Conservation (phyloP, 306 rosid species). For the Heteromeles arbutifolia region DNA sequence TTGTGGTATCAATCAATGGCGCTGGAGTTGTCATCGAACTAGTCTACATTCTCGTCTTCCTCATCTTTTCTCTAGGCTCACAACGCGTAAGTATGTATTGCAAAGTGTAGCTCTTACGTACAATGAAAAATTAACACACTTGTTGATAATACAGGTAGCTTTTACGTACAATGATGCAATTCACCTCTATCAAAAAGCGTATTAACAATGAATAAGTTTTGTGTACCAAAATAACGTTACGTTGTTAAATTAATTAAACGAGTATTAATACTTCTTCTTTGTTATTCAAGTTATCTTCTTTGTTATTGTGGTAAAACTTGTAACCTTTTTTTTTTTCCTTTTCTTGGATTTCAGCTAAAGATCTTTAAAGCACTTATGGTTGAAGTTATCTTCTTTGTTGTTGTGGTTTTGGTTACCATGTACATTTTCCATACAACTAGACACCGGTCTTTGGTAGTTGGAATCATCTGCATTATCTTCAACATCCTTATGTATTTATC, state of each 20-base stretch:
- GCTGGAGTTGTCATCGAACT: constrained; percentile 49
- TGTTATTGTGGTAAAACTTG: background rate
- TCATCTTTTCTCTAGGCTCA: constrained; percentile 30
- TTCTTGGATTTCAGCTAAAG: constrained; percentile 36
- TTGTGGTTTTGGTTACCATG: constrained; percentile 24
- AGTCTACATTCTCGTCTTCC: constrained; percentile 30
- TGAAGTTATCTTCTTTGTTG: constrained; percentile 33
- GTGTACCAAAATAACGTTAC: background rate
- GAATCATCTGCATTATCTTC: constrained; percentile 49
- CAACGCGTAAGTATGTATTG: constrained; percentile 34
- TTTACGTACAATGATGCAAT: background rate
- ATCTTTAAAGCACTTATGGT: constrained; percentile 21
- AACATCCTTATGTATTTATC: constrained; percentile 67
- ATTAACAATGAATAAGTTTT: no score
- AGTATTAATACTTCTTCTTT: background rate
- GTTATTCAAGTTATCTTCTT: background rate
- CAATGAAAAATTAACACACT: no score
- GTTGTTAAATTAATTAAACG: no score
- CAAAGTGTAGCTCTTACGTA: no score
- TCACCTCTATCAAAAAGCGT: no score
- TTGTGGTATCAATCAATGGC: constrained; percentile 62
- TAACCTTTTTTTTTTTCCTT: background rate
- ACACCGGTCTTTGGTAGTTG: constrained; percentile 34
- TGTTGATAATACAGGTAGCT: background rate
- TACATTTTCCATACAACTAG: constrained; percentile 12